Evolutionary conservation across 306 rosid species (phyloP), one percentile per base, ranked within the genome.

Genomic region (Hippophae tibetana): DNA sequence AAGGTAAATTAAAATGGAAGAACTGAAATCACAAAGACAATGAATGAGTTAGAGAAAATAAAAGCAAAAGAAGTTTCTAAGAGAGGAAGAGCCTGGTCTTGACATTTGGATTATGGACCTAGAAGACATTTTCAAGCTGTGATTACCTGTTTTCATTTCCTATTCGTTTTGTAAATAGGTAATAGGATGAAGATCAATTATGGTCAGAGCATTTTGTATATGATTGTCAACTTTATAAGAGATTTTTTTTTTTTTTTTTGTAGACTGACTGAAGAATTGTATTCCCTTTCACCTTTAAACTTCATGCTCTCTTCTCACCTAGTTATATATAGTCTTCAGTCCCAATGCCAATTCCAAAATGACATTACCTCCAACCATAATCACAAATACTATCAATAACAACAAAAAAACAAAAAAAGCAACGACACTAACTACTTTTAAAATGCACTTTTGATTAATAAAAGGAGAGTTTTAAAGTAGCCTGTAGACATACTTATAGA

Each of bases 161-260:
- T 65, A 68, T 80, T 74, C 59, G 64, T 74, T 73, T 67, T 86
- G 86, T 81, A 79, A 63, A 79, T 90, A 78, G 82, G 71, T 63
- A 68, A 65, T 77, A 69, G 65, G 62, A 55, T 56, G 5, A 72
- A 55, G 71, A 47, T 63, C 75, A 56, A 62, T 45, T 45, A 42
- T 72, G 57, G 7, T 68, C 61, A 69, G 70, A 74, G 70, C 70
- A 52, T 51, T 83, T 71, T 57, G 59, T 60, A 42, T 56, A 46
- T 54, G 72, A 41, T 70, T 57, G 74, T 62, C 69, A 58, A 6
- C 53, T 12, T 56, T 47, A 59, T 47, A 66, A 63, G 62, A 70
- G 60, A 18, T 18, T 18, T 0, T 18, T 18, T 18, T 10, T 18
- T 18, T 10, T 9, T 76, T 60, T 46, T 61, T 62, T 67, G 75